Conservation (phyloP, 2,329 filamentous ascomycete species). For the Trichoderma atroviride region DNA sequence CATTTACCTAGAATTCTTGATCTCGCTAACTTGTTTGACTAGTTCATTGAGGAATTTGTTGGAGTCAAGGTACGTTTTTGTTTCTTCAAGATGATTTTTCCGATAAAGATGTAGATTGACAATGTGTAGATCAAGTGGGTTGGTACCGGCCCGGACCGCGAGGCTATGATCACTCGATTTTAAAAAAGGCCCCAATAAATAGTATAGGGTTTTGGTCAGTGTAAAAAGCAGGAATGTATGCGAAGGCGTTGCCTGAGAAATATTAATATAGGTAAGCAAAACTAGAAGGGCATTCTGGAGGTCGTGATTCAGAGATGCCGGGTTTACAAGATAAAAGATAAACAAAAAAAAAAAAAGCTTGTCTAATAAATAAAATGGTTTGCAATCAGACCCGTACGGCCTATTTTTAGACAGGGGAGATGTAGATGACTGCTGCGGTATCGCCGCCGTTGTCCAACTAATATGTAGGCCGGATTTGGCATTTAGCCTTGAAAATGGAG, state of each 20-base stretch:
- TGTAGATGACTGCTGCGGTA: background rate
- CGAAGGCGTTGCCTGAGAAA: background rate
- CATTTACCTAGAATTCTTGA: background rate
- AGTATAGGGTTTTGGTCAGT: background rate
- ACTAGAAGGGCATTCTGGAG: constrained; percentile 9
- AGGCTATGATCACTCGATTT: constrained; percentile 59
- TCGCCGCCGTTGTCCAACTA: too few species aligned
- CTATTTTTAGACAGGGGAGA: background rate
- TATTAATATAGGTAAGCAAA: background rate
- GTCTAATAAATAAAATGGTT: background rate
- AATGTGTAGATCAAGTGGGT: constrained; percentile 57
- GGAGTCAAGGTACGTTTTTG: constrained; percentile 11
- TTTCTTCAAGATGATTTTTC: too few species aligned
- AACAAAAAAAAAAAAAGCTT: too few species aligned
- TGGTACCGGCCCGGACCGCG: constrained; percentile 66
- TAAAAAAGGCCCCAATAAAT: background rate
- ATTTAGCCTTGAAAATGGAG: background rate
- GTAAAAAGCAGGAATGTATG: background rate
- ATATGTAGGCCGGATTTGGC: background rate
- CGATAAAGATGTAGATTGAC: background rate
- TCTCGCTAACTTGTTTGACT: background rate
- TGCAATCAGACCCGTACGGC: background rate
- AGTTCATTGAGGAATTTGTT: constrained; percentile 14
- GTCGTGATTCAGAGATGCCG: background rate
- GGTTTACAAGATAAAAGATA: background rate